Evolutionary conservation across 1,139 yeast species (phyloP), one percentile per base, ranked within the genome.

Genomic region (Scheffersomyces lignicola): DNA sequence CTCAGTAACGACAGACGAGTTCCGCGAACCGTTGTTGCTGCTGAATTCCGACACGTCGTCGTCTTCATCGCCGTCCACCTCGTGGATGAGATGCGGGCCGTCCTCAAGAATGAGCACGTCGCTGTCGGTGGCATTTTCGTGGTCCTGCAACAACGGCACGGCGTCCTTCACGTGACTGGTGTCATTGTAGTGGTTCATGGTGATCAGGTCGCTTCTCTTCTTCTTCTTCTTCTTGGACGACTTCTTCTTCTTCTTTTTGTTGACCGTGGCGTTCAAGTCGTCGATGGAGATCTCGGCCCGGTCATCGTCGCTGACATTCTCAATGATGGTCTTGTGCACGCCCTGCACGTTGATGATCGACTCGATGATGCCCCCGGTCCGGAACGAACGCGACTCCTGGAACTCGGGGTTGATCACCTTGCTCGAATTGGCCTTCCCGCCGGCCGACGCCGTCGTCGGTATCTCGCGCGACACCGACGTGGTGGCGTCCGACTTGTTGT

Each of bases 291-390:
- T 20, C 24, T 24, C 21, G 24, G 15, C 15, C 10, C 33, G 40
- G 25, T 69, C 74, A 18, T 57, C 63, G 36, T 69, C 76, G 43
- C 67, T 62, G 9, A 67, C 70, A 45, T 76, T 79, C 50, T 83
- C 90, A 53, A 89, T 88, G 43, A 89, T 85, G 5, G 95, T 87
- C 65, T 89, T 89, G 49, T 80, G 83, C 12, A 87, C 87, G 36
- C 96, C 97, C 49, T 83, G 81, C 16, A 85, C 86, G 37, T 83
- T 85, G 24, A 88, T 79, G n/a, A 88, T 83, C 29, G 86, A 80
- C 58, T 89, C 96, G 40, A 86, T 77, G 38, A 88, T 82, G 3
- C 95, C 92, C 29, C 88, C 85, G 4, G 84, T 73, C 31, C 75
- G 53, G 45, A 69, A 70, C 5, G 66, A 58, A 32, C 73, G 50